Evolutionary conservation across 371 early-diverging fungal species (phyloP), one percentile per base, ranked within the genome.

Genomic region (Saksenaea oblongispora): DNA sequence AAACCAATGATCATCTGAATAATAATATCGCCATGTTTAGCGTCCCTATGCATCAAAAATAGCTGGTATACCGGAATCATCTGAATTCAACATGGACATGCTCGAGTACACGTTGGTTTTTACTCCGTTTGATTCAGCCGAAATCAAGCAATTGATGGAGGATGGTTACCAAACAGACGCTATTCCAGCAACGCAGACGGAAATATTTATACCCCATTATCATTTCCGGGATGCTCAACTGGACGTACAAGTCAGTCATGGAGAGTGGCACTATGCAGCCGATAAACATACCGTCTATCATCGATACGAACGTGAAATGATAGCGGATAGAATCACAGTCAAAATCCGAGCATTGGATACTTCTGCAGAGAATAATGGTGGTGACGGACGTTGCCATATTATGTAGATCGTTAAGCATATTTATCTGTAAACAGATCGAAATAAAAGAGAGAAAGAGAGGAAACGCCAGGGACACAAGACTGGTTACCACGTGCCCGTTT

Each of bases 1-100:
- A 17, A 44, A 28, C 17, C 35, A 47, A 18, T 44, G 35, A 51
- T 27, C 18, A 22, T 11, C 42, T 27, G 7, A 39, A 42, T 62
- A 10, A 60, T 22, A 36, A 57, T 58, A 17, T 62, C 7, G 31
- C 31, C 31, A 34, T 44, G 24, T 56, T 44, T 51, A 86, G 78
- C 84, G 95, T 22, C 93, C 94, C 2, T 93, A 92, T 76, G 93
- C 93, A 7, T 81, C 88, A 39, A 91, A 92, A 62, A 71, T 92
- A 3, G 88, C 91, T 1, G 95, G 95, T 31, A 82, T 68, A 41
- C 93, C 93, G 15, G 67, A 78, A 13, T 47, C 61, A 11, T 82
- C 82, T 51, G 78, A 80, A 34, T 94, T 93, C 61, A 70, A 90
- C 62, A 58, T 90, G 42, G 65, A 75, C 10, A 81, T 66, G 2